A percentile compares a stretch with the other conserved stretches of the same genome.
These are phyloP conservation scores for Mucor plumbeus DNA, from an alignment of 371 early-diverging fungal species.

Conservation along the genomic window DNA sequence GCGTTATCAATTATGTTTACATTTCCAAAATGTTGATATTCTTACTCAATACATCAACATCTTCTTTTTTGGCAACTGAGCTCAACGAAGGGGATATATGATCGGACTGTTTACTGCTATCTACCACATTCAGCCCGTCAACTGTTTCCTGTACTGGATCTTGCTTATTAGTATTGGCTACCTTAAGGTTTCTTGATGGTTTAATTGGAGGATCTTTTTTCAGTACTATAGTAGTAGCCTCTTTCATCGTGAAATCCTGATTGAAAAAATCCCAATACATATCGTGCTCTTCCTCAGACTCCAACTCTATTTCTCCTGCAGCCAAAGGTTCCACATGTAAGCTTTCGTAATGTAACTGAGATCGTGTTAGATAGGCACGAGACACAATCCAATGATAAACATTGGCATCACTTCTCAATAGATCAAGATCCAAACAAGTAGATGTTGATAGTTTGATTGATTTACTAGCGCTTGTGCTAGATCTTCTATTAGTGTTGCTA, in stretches of 20 bases:
- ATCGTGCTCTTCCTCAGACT: slow-evolving; percentile 40
- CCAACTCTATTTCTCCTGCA: slow-evolving; percentile 16
- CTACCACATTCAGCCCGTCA: not conserved
- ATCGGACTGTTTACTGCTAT: not conserved
- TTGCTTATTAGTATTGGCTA: too few species aligned
- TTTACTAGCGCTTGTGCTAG: not conserved
- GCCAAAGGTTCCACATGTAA: slow-evolving; percentile 53
- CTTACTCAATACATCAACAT: too few species aligned
- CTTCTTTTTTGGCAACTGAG: too few species aligned
- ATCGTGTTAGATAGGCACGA: slow-evolving; percentile 59
- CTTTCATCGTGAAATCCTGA: not conserved
- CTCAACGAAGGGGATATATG: too few species aligned
- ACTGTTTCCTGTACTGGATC: too few species aligned
- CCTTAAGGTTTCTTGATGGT: not conserved
- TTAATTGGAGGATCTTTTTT: too few species aligned
- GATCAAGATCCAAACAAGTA: slow-evolving; percentile 35
- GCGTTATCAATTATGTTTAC: too few species aligned
- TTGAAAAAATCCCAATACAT: slow-evolving; percentile 22
- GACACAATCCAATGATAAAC: slow-evolving; percentile 71
- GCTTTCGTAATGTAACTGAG: slow-evolving; percentile 61
- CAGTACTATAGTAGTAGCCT: too few species aligned
- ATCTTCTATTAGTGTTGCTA: not conserved
- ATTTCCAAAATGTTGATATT: too few species aligned
- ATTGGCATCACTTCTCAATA: slow-evolving; percentile 45
- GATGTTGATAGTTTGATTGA: slow-evolving; percentile 9